Evolutionary conservation across 495 filamentous ascomycete genomes (phyloP), one percentile per base, ranked within the genome.

Genomic region (Platismatia glauca): DNA sequence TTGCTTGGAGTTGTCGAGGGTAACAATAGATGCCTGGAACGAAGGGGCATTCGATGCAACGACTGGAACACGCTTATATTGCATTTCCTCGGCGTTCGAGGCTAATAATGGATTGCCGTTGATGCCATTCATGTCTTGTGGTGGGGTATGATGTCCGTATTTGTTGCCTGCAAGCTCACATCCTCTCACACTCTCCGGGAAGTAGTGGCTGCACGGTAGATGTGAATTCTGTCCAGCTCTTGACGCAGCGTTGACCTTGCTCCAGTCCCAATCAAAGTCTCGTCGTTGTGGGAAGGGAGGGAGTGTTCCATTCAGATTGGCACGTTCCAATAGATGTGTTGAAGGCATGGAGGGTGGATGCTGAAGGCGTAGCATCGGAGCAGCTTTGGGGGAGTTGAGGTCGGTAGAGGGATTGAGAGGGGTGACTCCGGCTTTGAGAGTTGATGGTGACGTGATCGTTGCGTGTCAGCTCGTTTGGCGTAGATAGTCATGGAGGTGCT

Each of bases 101-200:
- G 71, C 60, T 22, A 74, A 68, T 33, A 77, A 63, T 37, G 72
- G 72, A 64, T 77, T 78, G 62, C 77, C 76, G 37, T 76, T 71
- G 37, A 77, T 67, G 18, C 77, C 74, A 43, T 71, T 78, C 80
- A 81, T 81, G 53, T 81, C 80, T 74, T 63, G 68, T 27, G 78
- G 78, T 66, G 79, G 78, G 33, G 79, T 81, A 16, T 76, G 78
- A 43, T 81, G 70, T 70, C 78, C 80, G 76, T 77, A 74, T 65
- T 74, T 71, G 33, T 75, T 73, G 57, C 48, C 48, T 31, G 48
- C 15, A 18, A 52, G 48, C 3, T 75, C 71, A 73, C 73, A 52
- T 71, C 66, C 75, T 74, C 72, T 72, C 74, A 65, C 41, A 24
- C 27, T 57, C 48, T 18, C 50, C 44, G 52, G 59, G 29, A 27